A percentile compares a stretch with the other conserved stretches of the same genome.
Evolutionary conservation across 495 filamentous ascomycete genomes (phyloP).

Genomic region (Apodospora peruviana): DNA sequence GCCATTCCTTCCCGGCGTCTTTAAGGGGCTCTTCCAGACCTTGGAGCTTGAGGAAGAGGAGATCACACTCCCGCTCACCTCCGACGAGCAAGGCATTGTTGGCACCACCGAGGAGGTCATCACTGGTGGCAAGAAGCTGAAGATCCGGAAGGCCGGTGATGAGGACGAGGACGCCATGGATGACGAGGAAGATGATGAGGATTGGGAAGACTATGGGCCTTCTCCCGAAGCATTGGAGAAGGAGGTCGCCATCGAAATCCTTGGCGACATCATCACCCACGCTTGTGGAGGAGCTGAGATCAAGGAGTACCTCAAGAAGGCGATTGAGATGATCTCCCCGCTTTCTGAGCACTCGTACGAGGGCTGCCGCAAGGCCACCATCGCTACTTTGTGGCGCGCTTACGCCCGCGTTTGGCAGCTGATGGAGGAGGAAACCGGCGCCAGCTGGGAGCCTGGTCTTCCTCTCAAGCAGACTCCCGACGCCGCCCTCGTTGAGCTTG

Average conservation of each 20-base stretch:
- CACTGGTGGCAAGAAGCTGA: conserved; percentile 76
- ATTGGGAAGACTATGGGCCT: conserved; percentile 75
- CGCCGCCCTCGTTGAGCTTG: conserved; percentile 75
- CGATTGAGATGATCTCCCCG: conserved; percentile 71
- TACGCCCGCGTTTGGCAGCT: conserved; percentile 88
- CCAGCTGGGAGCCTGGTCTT: conserved; percentile 84
- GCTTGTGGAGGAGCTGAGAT: conserved; percentile 72
- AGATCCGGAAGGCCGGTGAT: conserved; percentile 56
- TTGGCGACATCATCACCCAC: conserved; percentile 86
- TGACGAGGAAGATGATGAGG: conserved; percentile 70
- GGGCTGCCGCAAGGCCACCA: conserved; percentile 83
- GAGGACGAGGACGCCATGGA: conserved; percentile 55
- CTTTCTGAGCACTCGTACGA: conserved; percentile 87
- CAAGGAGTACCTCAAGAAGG: conserved; percentile 73
- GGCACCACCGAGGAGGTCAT: conserved; percentile 59
- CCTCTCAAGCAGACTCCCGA: conserved; percentile 75
- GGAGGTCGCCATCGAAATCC: conserved; percentile 91
- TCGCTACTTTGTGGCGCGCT: conserved; percentile 85
- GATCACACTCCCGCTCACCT: conserved; percentile 71
- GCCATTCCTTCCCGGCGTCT: conserved; percentile 77
- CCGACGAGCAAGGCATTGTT: conserved; percentile 70
- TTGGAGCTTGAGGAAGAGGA: conserved; percentile 88
- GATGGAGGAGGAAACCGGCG: conserved; percentile 69
- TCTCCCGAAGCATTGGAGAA: conserved; percentile 91
- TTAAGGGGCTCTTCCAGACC: conserved; percentile 77